Evolutionary conservation across 768 basidiomycete genomes (phyloP).

Genomic region (Leccinum sublutescens): DNA sequence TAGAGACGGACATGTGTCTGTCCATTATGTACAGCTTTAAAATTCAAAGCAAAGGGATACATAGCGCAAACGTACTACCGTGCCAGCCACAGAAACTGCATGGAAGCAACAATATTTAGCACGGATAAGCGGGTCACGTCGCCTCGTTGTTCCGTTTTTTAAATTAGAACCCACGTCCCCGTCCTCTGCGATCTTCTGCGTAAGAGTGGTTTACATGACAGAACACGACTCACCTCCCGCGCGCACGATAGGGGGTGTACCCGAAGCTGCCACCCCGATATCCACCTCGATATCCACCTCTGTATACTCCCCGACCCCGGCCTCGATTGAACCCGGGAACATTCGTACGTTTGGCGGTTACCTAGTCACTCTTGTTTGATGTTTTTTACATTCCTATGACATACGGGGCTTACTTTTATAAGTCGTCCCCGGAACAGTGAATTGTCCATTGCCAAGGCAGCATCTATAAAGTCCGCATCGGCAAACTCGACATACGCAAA

Average conservation of each 20-base stretch:
- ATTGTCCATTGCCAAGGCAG: constrained; percentile 91
- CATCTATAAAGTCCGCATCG: constrained; percentile 86
- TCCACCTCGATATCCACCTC: constrained; percentile 63
- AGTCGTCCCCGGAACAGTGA: constrained; percentile 92
- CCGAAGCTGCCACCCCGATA: constrained; percentile 53
- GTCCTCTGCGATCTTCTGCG: constrained; percentile 44
- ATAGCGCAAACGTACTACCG: constrained; percentile 20
- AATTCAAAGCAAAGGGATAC: constrained; percentile 29
- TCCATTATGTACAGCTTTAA: constrained; percentile 32
- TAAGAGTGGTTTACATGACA: constrained; percentile 13
- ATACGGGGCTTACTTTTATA: constrained; percentile 66
- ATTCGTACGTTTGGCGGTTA: constrained; percentile 94
- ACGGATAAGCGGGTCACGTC: constrained; percentile 11
- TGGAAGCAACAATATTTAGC: constrained; percentile 4
- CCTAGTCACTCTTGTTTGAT: constrained; percentile 45
- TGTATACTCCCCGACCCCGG: constrained; percentile 67
- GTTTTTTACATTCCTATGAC: constrained; percentile 1
- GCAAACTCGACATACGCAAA: constrained; percentile 99
- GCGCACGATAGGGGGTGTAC: constrained; percentile 55
- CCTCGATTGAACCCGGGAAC: constrained; percentile 89
- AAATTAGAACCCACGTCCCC: constrained; percentile 66
- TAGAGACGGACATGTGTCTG: not conserved
- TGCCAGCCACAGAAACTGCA: constrained; percentile 11
- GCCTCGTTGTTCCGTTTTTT: constrained; percentile 25
- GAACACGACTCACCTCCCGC: constrained; percentile 63